Percentiles rank a stretch among this genome's conserved stretches.
These are phyloP conservation scores for Chrysoporthe cubensis DNA, from an alignment of 2,329 filamentous ascomycete species.

Conservation along the genomic window DNA sequence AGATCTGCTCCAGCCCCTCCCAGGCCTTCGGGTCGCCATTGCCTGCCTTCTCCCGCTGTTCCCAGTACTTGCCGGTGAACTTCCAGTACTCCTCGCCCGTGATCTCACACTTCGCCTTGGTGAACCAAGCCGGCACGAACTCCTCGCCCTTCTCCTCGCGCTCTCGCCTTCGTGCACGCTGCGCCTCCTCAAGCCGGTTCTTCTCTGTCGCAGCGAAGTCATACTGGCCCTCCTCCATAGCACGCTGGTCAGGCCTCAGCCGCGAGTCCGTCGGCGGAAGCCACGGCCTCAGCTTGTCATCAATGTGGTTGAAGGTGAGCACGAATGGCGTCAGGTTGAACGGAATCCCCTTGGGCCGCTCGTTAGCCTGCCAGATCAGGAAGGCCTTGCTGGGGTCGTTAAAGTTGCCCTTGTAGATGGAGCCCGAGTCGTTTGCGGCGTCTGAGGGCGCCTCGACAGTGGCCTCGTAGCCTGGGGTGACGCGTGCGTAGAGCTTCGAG, in stretches of 20 bases:
- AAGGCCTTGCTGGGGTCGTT: constrained; percentile 74
- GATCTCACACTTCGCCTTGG: constrained; percentile 69
- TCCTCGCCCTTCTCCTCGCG: constrained; percentile 80
- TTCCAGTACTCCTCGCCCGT: constrained; percentile 92
- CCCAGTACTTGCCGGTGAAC: constrained; percentile 90
- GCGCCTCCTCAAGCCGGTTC: constrained; percentile 89
- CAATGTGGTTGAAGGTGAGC: constrained; percentile 88
- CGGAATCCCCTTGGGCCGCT: constrained; percentile 79
- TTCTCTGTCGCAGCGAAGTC: constrained; percentile 93
- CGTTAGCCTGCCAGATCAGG: constrained; percentile 89
- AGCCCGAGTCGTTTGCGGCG: constrained; percentile 31
- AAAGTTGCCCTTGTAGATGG: constrained; percentile 54
- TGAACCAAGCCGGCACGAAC: constrained; percentile 86
- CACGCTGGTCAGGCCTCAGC: constrained; percentile 90
- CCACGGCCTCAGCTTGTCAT: constrained; percentile 76
- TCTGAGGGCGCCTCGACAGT: constrained; percentile 63
- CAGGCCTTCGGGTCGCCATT: constrained; percentile 62
- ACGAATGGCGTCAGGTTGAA: constrained; percentile 97
- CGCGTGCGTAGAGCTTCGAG: constrained; percentile 91
- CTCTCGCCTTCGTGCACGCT: constrained; percentile 73
- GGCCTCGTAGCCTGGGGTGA: constrained; percentile 88
- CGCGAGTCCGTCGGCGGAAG: constrained; percentile 92
- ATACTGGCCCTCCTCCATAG: constrained; percentile 99
- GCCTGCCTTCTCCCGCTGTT: constrained; percentile 68
- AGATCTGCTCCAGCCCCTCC: constrained; percentile 79